These are phyloP conservation scores for Lactarius deliciosus DNA, from an alignment of 768 basidiomycete genomes.

Conservation along the genomic window DNA sequence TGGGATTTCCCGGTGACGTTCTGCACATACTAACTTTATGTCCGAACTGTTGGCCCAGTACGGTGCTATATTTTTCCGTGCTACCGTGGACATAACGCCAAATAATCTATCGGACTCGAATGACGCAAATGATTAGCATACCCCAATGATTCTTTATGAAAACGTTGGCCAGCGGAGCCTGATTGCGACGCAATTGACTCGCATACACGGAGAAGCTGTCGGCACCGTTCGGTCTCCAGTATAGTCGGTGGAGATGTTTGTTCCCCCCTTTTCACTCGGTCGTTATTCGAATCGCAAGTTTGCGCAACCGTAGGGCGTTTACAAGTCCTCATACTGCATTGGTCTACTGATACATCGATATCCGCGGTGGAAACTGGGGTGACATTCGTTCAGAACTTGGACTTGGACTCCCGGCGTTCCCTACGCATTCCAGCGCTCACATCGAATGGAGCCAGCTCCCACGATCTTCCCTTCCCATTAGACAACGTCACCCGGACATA, in stretches of 20 bases:
- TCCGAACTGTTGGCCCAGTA: not conserved
- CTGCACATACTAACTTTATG: not conserved
- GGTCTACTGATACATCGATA: not conserved
- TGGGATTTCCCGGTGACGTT: not conserved
- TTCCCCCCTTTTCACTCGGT: not conserved
- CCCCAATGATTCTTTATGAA: not conserved
- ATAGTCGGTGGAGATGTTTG: not conserved
- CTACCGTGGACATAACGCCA: not conserved
- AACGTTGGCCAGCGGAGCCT: not conserved
- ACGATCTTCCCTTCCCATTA: conserved; percentile 3
- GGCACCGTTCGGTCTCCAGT: not conserved
- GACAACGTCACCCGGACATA: not conserved
- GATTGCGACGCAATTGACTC: not conserved
- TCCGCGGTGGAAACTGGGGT: not conserved
- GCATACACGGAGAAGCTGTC: not conserved
- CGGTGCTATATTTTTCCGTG: not conserved
- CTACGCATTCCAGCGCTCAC: conserved; percentile 16
- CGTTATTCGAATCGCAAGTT: not conserved
- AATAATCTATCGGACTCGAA: not conserved
- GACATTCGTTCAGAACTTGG: not conserved
- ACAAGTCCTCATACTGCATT: not conserved
- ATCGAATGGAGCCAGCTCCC: conserved; percentile 26
- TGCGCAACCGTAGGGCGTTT: conserved; percentile 3
- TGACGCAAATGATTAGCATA: not conserved
- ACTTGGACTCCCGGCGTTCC: not conserved